phyloP scores from a whole-genome alignment of 2,329 filamentous ascomycete genomes.

The Neophaeococcomyces aloes region DNA sequence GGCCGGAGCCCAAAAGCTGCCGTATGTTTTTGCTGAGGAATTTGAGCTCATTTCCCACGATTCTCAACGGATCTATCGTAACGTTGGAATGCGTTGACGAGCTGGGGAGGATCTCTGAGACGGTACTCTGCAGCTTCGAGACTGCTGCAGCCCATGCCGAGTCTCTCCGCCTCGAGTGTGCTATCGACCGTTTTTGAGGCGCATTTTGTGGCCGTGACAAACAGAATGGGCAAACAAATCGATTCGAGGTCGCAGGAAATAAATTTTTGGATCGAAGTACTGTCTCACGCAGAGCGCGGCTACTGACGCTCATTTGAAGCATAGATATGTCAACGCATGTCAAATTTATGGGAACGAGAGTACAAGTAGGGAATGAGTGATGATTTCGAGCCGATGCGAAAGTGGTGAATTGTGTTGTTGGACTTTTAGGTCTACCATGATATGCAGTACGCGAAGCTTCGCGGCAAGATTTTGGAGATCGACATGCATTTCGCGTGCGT shows the following conservation, averaged over 20 bases:
- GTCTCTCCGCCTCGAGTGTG: constrained; percentile 13
- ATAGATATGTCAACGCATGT: constrained; percentile 2
- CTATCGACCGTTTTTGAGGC: constrained; percentile 4
- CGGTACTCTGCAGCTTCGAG: constrained; percentile 43
- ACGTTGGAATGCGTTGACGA: constrained; percentile 44
- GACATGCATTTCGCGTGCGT: constrained; percentile 2
- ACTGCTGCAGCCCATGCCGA: constrained; percentile 35
- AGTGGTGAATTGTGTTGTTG: too few relatives aligned
- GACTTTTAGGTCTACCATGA: background rate
- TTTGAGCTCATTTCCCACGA: constrained; percentile 94
- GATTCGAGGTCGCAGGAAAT: background rate
- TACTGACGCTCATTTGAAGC: constrained; percentile 4
- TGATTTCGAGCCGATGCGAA: too few relatives aligned
- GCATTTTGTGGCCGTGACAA: background rate
- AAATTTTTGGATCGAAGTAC: constrained; percentile 3
- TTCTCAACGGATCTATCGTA: constrained; percentile 74
- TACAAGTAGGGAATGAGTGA: background rate
- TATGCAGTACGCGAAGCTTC: constrained; percentile 4
- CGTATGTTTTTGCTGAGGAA: constrained; percentile 88
- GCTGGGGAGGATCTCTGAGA: constrained; percentile 31
- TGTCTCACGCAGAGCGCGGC: constrained; percentile 8
- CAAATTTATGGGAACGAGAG: background rate
- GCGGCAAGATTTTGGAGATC: background rate
- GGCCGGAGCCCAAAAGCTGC: constrained; percentile 83
- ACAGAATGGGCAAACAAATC: constrained; percentile 7